These are phyloP conservation scores for Gaeumannomyces sp. DNA, from an alignment of 2,329 filamentous ascomycete genomes.

Conservation along the genomic window DNA sequence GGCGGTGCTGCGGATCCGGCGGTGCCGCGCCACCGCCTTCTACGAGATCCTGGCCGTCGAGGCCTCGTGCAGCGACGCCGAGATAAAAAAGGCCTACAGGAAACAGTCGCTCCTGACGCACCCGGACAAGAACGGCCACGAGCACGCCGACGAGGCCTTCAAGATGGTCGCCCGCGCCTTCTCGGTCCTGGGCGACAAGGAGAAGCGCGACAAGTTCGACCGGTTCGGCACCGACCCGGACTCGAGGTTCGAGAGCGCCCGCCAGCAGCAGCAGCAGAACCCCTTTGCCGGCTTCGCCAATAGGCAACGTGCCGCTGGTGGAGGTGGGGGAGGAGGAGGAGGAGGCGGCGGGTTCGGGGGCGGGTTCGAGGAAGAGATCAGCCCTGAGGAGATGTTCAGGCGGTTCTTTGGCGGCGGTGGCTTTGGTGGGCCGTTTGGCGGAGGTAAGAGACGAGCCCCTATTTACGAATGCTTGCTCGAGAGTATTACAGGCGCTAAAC, in stretches of 20 bases:
- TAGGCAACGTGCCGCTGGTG: constrained; percentile 33
- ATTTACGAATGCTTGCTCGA: not conserved
- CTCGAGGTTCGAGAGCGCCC: constrained; percentile 66
- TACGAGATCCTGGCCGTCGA: constrained; percentile 88
- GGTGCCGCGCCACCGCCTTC: constrained; percentile 79
- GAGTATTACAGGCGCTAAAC: not conserved
- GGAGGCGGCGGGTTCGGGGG: constrained; percentile 44
- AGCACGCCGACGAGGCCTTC: constrained; percentile 94
- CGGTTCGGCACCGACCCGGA: constrained; percentile 89
- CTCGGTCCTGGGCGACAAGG: constrained; percentile 83
- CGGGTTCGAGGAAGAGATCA: constrained; percentile 83
- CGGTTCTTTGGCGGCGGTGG: constrained; percentile 85
- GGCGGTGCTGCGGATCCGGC: constrained; percentile 81
- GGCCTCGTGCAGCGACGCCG: constrained; percentile 63
- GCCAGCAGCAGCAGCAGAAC: constrained; percentile 38
- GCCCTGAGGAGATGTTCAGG: constrained; percentile 93
- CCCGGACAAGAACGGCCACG: constrained; percentile 97
- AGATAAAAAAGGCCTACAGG: constrained; percentile 97
- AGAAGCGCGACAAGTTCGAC: constrained; percentile 87
- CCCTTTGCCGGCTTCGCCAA: constrained; percentile 59
- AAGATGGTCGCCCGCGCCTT: constrained; percentile 97
- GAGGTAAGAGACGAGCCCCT: constrained; percentile 2
- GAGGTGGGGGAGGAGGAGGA: constrained; percentile 40
- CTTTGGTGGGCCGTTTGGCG: constrained; percentile 40
- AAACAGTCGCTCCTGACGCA: constrained; percentile 92